Evolutionary conservation across 129 eudicot genomes (phyloP).

Genomic region (Cynara cardunculus): DNA sequence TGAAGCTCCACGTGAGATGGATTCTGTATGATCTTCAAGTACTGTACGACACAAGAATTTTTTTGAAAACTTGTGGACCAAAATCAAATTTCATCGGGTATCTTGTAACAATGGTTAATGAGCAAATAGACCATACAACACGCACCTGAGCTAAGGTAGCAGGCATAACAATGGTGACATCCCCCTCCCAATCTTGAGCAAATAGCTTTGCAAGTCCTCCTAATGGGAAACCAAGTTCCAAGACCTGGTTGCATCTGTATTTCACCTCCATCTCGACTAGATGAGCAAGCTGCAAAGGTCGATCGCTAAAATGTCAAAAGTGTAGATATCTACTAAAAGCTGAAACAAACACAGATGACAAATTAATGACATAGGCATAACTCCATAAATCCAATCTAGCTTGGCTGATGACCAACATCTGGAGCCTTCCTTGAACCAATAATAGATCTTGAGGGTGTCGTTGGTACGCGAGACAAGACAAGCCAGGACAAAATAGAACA

Average conservation of each 20-base stretch:
- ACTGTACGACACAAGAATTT: constrained; percentile 37
- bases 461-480: too few relatives aligned
- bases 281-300: constrained; percentile 64
- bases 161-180: constrained; percentile 93
- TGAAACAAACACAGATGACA: background rate
- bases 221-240: constrained; percentile 90
- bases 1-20: constrained; percentile 81
- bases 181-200: constrained; percentile 99
- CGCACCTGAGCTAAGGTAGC: constrained; percentile 93
- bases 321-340: background rate
- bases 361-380: background rate
- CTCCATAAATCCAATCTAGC: background rate
- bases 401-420: background rate
- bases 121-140: background rate
- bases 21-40: constrained; percentile 72
- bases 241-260: constrained; percentile 81
- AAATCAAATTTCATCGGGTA: background rate
- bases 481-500: too few relatives aligned
- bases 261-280: constrained; percentile 93
- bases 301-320: constrained; percentile 2
- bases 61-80: background rate
- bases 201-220: constrained; percentile 91
- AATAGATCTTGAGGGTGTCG: too few relatives aligned
- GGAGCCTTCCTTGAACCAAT: background rate
- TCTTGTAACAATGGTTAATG: background rate